A percentile compares a stretch with the other conserved stretches of the same genome.
Conservation (phyloP, 768 basidiomycete species). For the Russula brevipes region DNA sequence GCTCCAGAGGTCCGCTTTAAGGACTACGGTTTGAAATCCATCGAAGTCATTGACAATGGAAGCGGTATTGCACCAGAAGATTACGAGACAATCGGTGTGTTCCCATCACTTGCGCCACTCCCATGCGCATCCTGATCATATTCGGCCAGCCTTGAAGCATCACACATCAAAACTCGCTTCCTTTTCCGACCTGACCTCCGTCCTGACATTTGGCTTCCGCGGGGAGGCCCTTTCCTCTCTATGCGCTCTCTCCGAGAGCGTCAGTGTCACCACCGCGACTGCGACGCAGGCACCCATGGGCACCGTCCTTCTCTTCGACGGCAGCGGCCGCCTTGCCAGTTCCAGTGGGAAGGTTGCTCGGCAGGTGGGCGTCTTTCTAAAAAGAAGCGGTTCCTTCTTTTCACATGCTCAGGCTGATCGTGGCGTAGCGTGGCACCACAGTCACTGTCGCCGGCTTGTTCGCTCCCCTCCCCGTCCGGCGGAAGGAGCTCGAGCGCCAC, state of each 20-base stretch:
- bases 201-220: slow-evolving; percentile 88
- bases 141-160: slow-evolving; percentile 70
- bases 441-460: slow-evolving; percentile 69
- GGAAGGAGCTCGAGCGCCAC: slow-evolving; percentile 88
- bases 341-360: slow-evolving; percentile 60
- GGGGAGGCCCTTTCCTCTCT: slow-evolving; percentile 95
- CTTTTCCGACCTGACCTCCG: slow-evolving; percentile 64
- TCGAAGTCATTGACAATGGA: slow-evolving; percentile 94
- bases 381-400: not conserved
- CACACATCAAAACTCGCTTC: slow-evolving; percentile 87
- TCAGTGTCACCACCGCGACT: slow-evolving; percentile 72
- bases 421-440: slow-evolving; percentile 77
- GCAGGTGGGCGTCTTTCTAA: slow-evolving; percentile 46
- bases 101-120: not conserved
- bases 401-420: not conserved
- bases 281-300: slow-evolving; percentile 71
- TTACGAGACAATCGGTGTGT: slow-evolving; percentile 71
- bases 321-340: slow-evolving; percentile 54
- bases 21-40: slow-evolving; percentile 71
- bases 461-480: slow-evolving; percentile 76
- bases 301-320: slow-evolving; percentile 66
- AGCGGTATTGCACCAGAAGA: slow-evolving; percentile 75
- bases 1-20: slow-evolving; percentile 80
- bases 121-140: not conserved
- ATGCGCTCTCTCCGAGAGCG: slow-evolving; percentile 71